Evolutionary conservation across 2,329 filamentous ascomycete species (phyloP).

Genomic region (Aspergillus niger): DNA sequence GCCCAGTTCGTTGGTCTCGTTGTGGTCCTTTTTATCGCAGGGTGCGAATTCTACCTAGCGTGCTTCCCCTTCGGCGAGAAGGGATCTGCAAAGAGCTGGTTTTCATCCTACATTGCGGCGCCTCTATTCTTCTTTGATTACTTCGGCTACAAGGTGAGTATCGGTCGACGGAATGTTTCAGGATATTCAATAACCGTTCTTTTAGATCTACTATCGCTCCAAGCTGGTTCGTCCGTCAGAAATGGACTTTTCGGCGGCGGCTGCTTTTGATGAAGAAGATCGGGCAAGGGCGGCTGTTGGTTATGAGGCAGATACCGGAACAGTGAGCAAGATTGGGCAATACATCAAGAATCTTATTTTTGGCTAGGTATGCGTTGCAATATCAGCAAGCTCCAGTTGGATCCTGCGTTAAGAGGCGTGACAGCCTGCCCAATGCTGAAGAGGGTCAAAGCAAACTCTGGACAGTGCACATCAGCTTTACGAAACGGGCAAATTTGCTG

Average conservation of each 20-base stretch:
- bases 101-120: constrained; percentile 35
- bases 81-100: constrained; percentile 34
- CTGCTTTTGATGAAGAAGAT: constrained; percentile 29
- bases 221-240: constrained; percentile 25
- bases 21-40: constrained; percentile 32
- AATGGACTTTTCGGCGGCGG: constrained; percentile 27
- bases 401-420: no score
- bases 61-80: constrained; percentile 34
- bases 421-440: no score
- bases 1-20: constrained; percentile 28
- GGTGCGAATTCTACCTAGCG: constrained; percentile 37
- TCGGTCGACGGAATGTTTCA: not conserved
- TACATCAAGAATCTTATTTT: not conserved
- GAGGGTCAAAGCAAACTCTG: no score
- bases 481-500: no score
- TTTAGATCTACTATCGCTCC: constrained; percentile 13
- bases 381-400: not conserved
- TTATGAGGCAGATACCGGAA: not conserved
- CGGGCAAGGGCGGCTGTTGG: constrained; percentile 4
- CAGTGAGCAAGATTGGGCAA: not conserved
- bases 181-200: constrained; percentile 16
- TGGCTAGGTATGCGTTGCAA: not conserved
- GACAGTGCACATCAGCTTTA: no score
- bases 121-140: constrained; percentile 37
- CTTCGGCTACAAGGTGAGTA: constrained; percentile 27